Evolutionary conservation across 371 early-diverging fungal genomes (phyloP).

Genomic region (Mortierella sp.): DNA sequence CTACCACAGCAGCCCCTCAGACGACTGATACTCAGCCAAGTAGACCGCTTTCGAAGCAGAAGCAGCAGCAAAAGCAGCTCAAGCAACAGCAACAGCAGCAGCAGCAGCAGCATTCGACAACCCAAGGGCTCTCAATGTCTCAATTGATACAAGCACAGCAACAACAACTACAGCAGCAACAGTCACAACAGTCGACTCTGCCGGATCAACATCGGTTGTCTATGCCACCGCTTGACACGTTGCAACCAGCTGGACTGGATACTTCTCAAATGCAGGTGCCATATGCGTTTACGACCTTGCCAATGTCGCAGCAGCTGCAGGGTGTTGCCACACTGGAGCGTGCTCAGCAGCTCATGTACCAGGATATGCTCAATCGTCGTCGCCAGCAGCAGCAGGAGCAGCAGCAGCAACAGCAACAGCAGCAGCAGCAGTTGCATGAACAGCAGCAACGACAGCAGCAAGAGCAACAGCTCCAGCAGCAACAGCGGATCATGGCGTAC

Average conservation of each 20-base stretch:
- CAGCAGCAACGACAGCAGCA: constrained; percentile 33
- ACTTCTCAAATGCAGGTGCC: constrained; percentile 48
- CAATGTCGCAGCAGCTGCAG: constrained; percentile 50
- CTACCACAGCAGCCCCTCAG: constrained; percentile 32
- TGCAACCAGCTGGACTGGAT: constrained; percentile 39
- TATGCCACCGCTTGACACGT: no score
- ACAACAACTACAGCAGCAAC: constrained; percentile 15
- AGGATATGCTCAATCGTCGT: constrained; percentile 52
- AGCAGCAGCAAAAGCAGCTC: constrained; percentile 37
- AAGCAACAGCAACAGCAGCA: constrained; percentile 25
- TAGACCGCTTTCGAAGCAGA: constrained; percentile 30
- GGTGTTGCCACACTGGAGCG: constrained; percentile 51
- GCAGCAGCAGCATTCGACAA: constrained; percentile 38
- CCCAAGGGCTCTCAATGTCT: no score
- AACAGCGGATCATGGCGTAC: constrained; percentile 52
- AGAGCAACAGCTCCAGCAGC: constrained; percentile 43
- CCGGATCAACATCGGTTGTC: constrained; percentile 26
- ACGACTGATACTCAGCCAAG: constrained; percentile 18
- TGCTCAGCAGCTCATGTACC: constrained; percentile 52
- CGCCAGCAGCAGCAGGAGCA: constrained; percentile 45
- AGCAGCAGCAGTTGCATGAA: constrained; percentile 27
- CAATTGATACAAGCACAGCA: no score
- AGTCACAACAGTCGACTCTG: constrained; percentile 9
- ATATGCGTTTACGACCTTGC: constrained; percentile 49
- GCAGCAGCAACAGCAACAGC: constrained; percentile 36